Percentiles rank a stretch among this genome's conserved stretches.
Conservation (phyloP, 75 land plant genomes). For the Picea glauca region DNA sequence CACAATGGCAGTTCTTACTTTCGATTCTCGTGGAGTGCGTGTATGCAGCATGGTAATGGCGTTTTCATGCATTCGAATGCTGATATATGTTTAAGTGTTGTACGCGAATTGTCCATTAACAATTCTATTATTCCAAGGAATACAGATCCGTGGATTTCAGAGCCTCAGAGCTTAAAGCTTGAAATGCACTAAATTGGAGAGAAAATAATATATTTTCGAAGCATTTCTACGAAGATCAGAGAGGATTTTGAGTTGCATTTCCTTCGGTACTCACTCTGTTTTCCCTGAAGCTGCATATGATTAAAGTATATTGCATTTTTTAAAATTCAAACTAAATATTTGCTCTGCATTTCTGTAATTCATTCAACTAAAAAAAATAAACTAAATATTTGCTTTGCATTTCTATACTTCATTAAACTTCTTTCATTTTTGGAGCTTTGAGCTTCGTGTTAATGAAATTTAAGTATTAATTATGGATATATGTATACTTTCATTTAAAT, state of each 20-base stretch:
- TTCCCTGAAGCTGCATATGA: not conserved
- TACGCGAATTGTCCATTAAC: no score
- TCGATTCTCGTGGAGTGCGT: not conserved
- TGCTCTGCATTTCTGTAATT: not conserved
- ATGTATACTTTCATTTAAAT: no score
- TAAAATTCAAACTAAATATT: not conserved
- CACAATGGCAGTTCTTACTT: no score
- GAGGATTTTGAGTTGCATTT: no score
- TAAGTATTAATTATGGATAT: not conserved
- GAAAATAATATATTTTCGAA: not conserved
- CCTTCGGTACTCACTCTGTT: no score
- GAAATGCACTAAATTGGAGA: not conserved
- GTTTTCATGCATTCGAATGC: not conserved
- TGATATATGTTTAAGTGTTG: no score
- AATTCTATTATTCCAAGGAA: no score
- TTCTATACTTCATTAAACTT: not conserved
- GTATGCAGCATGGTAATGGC: not conserved
- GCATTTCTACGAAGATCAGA: not conserved
- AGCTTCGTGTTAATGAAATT: not conserved
- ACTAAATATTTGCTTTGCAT: not conserved
- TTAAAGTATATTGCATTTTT: not conserved
- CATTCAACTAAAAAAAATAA: no score
- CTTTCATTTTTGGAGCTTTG: not conserved
- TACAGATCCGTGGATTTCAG: no score
- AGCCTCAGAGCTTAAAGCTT: no score